Conservation (phyloP, 441 rosid genomes). For the Eutrema salsugineum region DNA sequence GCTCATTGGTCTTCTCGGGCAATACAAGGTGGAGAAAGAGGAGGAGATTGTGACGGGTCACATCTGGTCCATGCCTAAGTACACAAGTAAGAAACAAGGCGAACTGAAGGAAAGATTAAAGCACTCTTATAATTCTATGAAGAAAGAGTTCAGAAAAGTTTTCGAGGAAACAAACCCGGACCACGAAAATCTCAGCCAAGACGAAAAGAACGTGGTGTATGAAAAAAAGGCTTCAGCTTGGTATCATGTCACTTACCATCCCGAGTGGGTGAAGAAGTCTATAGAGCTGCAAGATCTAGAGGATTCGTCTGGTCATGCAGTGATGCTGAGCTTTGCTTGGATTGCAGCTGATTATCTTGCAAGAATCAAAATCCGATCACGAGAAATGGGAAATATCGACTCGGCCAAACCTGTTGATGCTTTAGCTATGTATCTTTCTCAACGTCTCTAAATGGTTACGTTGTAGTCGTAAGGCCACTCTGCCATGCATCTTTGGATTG, state of each 20-base stretch:
- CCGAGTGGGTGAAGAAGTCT: conserved; percentile 62
- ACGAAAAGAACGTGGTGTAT: conserved; percentile 48
- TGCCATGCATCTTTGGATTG: conserved; percentile 43
- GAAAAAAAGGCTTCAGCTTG: conserved; percentile 91
- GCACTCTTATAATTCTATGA: conserved; percentile 59
- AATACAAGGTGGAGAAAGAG: conserved; percentile 78
- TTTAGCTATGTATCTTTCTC: conserved; percentile 57
- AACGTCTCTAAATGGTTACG: conserved; percentile 47
- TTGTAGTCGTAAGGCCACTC: conserved; percentile 76
- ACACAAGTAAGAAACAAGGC: conserved; percentile 64
- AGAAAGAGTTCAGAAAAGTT: conserved; percentile 65
- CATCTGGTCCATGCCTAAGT: conserved; percentile 86
- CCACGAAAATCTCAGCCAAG: conserved; percentile 48
- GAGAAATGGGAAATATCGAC: conserved; percentile 36
- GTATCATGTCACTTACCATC: conserved; percentile 86
- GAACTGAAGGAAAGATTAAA: conserved; percentile 73
- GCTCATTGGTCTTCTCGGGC: conserved; percentile 68
- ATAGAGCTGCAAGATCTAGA: conserved; percentile 44
- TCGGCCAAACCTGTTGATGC: conserved; percentile 57
- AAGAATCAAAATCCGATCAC: conserved; percentile 55
- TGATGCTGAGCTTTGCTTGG: conserved; percentile 89
- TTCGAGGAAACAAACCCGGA: conserved; percentile 51
- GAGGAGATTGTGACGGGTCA: conserved; percentile 94
- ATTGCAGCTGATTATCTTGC: conserved; percentile 87
- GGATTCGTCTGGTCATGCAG: conserved; percentile 25